phyloP scores from a whole-genome alignment of 805 yeast species.

The Starmera amethionina region DNA sequence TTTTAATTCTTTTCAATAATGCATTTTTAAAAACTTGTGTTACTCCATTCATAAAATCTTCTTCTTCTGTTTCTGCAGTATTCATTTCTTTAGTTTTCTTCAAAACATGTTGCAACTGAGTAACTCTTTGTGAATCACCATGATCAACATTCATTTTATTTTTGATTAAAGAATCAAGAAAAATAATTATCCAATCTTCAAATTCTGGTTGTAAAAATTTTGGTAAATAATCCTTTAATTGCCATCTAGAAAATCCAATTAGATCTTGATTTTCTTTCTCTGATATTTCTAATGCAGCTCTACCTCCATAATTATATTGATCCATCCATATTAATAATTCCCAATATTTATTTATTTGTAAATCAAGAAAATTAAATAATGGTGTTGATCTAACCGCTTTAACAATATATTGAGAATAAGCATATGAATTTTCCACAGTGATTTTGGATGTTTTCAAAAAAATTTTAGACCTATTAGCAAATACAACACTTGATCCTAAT shows the following conservation, averaged over 20 bases:
- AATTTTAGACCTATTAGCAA: slow-evolving; percentile 70
- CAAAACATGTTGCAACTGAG: slow-evolving; percentile 53
- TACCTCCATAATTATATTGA: slow-evolving; percentile 76
- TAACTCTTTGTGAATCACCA: slow-evolving; percentile 45
- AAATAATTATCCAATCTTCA: slow-evolving; percentile 75
- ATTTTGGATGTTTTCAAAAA: slow-evolving; percentile 65
- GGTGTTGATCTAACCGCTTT: slow-evolving; percentile 75
- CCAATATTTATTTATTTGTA: slow-evolving; percentile 74
- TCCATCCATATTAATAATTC: slow-evolving; percentile 95
- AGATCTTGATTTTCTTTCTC: slow-evolving; percentile 28
- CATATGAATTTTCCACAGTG: slow-evolving; percentile 79
- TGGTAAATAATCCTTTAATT: slow-evolving; percentile 66
- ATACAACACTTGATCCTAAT: slow-evolving; percentile 71
- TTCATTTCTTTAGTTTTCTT: slow-evolving; percentile 27
- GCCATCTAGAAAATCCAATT: slow-evolving; percentile 59
- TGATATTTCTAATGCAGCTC: slow-evolving; percentile 30
- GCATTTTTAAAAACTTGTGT: slow-evolving; percentile 53
- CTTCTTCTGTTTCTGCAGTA: slow-evolving; percentile 22
- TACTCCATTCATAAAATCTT: slow-evolving; percentile 34
- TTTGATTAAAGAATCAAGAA: slow-evolving; percentile 59
- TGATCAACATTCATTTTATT: slow-evolving; percentile 27
- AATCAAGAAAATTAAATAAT: slow-evolving; percentile 71
- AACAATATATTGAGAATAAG: slow-evolving; percentile 77
- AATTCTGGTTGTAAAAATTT: slow-evolving; percentile 69
- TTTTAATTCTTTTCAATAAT: slow-evolving; percentile 53